These are phyloP conservation scores for Viola pubescens DNA, from an alignment of 441 rosid genomes.

Conservation along the genomic window DNA sequence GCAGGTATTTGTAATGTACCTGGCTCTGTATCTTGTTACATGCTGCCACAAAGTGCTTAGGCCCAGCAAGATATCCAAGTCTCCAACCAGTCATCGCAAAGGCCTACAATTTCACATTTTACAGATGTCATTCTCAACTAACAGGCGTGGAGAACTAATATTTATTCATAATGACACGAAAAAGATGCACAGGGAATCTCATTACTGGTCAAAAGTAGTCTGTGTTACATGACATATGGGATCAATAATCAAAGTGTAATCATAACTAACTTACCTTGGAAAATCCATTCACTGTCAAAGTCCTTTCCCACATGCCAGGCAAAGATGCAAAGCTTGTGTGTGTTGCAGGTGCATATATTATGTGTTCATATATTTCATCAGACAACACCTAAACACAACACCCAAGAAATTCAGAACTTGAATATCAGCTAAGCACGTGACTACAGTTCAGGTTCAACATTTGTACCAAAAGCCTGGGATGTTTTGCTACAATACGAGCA, in stretches of 20 bases:
- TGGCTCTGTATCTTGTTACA: constrained; percentile 96
- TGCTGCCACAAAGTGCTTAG: constrained; percentile 78
- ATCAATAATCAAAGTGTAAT: neutral
- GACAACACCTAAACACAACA: constrained; percentile 56
- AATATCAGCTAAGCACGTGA: constrained; percentile 1
- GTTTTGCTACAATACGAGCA: constrained; percentile 71
- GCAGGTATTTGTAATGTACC: constrained; percentile 32
- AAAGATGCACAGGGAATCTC: neutral
- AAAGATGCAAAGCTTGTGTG: constrained; percentile 95
- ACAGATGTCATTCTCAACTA: constrained; percentile 11
- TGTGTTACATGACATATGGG: neutral
- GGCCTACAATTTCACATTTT: constrained; percentile 42
- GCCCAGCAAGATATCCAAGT: constrained; percentile 93
- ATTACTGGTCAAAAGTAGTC: constrained; percentile 7
- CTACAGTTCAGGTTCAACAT: constrained; percentile 9
- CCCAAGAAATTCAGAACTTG: constrained; percentile 17
- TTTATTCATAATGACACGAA: neutral
- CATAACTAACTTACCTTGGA: constrained; percentile 57
- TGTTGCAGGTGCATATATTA: constrained; percentile 79
- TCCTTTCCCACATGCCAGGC: constrained; percentile 92
- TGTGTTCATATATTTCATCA: constrained; percentile 96
- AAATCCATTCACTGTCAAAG: constrained; percentile 89
- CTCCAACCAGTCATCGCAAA: constrained; percentile 99
- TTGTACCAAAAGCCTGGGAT: constrained; percentile 90
- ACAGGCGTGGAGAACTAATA: neutral